Evolutionary conservation across 768 basidiomycete species (phyloP).

Genomic region (Boletus coccyginus): DNA sequence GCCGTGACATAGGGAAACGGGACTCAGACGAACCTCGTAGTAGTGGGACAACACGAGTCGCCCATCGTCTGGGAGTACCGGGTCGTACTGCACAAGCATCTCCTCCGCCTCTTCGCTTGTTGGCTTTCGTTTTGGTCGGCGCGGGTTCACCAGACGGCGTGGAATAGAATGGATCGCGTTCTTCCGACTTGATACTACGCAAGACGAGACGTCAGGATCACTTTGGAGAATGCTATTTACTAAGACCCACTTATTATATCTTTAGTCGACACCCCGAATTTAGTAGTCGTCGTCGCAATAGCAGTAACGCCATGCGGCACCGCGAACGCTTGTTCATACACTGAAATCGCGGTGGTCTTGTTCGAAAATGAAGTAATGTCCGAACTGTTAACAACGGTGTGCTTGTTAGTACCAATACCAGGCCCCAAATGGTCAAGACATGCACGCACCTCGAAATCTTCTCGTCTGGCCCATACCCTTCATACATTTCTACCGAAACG

Average conservation of each 20-base stretch:
- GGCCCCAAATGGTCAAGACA: constrained; percentile 16
- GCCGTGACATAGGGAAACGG: not conserved
- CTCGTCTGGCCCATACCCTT: constrained; percentile 64
- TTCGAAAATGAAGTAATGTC: constrained; percentile 55
- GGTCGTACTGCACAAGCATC: constrained; percentile 81
- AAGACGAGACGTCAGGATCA: not conserved
- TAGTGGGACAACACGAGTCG: constrained; percentile 54
- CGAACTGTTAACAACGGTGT: constrained; percentile 35
- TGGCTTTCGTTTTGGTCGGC: constrained; percentile 74
- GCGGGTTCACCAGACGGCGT: constrained; percentile 73
- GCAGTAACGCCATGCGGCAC: constrained; percentile 69
- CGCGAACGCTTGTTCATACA: constrained; percentile 67
- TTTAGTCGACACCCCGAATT: constrained; percentile 83
- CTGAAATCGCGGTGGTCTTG: constrained; percentile 50
- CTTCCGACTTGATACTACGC: constrained; percentile 70
- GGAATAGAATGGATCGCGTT: constrained; percentile 75
- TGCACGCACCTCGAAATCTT: constrained; percentile 65
- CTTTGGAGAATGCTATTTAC: not conserved
- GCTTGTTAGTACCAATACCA: not conserved
- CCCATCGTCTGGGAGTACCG: constrained; percentile 69
- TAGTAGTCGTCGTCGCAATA: constrained; percentile 74
- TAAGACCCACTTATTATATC: constrained; percentile 75
- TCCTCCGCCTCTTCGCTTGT: constrained; percentile 82
- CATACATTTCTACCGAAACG: constrained; percentile 87
- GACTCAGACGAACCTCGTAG: constrained; percentile 42